These are phyloP conservation scores for Fusarium burgessii DNA, from an alignment of 2,329 filamentous ascomycete genomes.

Conservation along the genomic window DNA sequence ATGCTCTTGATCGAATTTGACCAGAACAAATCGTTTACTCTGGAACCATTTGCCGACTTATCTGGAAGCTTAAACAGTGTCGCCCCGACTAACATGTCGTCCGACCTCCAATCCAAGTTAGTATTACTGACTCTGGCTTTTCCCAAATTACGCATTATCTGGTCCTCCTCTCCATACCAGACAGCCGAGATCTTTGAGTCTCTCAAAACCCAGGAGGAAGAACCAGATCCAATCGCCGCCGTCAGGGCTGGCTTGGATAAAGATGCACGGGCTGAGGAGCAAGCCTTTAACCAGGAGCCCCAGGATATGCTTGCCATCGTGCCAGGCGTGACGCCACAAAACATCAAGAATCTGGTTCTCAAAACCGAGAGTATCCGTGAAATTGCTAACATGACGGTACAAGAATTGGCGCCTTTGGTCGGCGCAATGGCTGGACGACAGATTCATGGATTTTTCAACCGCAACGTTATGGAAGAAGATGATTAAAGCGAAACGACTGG, in stretches of 20 bases:
- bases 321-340: slow-evolving; percentile 85
- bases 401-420: slow-evolving; percentile 78
- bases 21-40: slow-evolving; percentile 95
- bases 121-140: slow-evolving; percentile 94
- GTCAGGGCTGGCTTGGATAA: slow-evolving; percentile 80
- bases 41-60: slow-evolving; percentile 82
- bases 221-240: slow-evolving; percentile 90
- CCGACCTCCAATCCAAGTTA: slow-evolving; percentile 90
- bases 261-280: slow-evolving; percentile 69
- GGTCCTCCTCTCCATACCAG: slow-evolving; percentile 93
- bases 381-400: slow-evolving; percentile 85
- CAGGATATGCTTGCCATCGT: slow-evolving; percentile 91
- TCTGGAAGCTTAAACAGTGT: slow-evolving; percentile 72
- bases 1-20: slow-evolving; percentile 98
- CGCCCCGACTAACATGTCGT: slow-evolving; percentile 67
- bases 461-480: slow-evolving; percentile 67
- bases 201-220: slow-evolving; percentile 87
- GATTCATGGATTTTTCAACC: slow-evolving; percentile 84
- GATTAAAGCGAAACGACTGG: not conserved
- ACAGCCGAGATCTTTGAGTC: slow-evolving; percentile 97
- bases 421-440: slow-evolving; percentile 81
- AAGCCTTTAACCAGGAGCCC: slow-evolving; percentile 84
- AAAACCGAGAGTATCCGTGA: slow-evolving; percentile 82
- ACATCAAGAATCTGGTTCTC: slow-evolving; percentile 77
- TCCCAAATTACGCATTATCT: slow-evolving; percentile 89